Base-by-base conservation (phyloP, 2,329 filamentous ascomycete genomes). In the Lasiodiplodia hormozganensis region DNA sequence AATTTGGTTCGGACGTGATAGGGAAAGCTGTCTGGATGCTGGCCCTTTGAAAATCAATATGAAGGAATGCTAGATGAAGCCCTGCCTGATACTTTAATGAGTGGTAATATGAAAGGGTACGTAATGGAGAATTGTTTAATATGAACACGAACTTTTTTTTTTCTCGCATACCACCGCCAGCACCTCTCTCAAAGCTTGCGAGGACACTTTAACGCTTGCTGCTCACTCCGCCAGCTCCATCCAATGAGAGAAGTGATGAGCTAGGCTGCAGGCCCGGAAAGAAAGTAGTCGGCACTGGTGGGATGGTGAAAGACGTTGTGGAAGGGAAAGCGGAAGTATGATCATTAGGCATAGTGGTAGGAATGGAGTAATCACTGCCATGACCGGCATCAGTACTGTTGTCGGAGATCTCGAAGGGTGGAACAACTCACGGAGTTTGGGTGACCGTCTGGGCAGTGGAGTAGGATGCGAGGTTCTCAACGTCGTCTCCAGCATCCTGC, bases 291-390 rank as follows among this genome's bases (percentile, higher is more conserved):
- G 54, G 54, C 12, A 58, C 34, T 8, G 54, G 16, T 10, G 54
- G 54, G 6, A 58, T 58, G 1, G 54, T 40, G 40, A 62, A 62
- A 0, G 43, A 51, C 6, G 43, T 51, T 3, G 43, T 62, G 11
- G 58, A 49, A 23, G 58, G 58, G 43, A 62, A 62, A 3, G 58
- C 58, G 12, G 58, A 40, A 12, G 40, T 12, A n/a, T 62, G 58
- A 36, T 62, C 58, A 12, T 62, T 62, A 14, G 58, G 28, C 38
- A 62, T 62, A 4, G 58, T 62, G 6, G 34, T n/a, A 31, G 58
- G 31, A n/a, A 62, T 38, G 1, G 38, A 31, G 16, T 47, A 49
- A 5, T 34, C 28, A 25, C 58, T 62, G 10, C 10, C 18, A 28
- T 31, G 6, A 11, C 18, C 34, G 23, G 18, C 8, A 40, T 62